These are phyloP conservation scores for Phoma sp. DNA, from an alignment of 2,329 filamentous ascomycete genomes.

Conservation along the genomic window DNA sequence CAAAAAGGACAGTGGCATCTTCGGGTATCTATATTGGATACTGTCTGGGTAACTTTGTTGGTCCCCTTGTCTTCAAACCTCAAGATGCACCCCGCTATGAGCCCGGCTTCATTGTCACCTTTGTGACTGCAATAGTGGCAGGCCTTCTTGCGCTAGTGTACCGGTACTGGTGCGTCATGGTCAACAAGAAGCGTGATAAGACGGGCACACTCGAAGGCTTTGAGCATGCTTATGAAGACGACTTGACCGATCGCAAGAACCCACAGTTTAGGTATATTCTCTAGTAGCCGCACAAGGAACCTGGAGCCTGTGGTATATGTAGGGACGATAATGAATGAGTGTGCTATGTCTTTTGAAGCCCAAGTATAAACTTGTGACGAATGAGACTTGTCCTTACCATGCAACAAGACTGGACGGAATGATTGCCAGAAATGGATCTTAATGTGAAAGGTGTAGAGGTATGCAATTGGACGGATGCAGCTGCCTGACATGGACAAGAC, in stretches of 20 bases:
- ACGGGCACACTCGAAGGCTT: constrained; percentile 55
- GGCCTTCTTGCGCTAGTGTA: constrained; percentile 53
- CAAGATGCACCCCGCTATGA: constrained; percentile 31
- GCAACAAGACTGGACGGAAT: too few species aligned
- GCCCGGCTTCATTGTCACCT: constrained; percentile 54
- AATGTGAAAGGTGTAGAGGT: too few species aligned
- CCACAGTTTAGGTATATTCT: constrained; percentile 30
- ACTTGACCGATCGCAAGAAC: constrained; percentile 53
- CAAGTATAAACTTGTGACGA: too few species aligned
- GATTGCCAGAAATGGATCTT: too few species aligned
- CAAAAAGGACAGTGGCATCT: constrained; percentile 55
- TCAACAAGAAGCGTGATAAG: constrained; percentile 54
- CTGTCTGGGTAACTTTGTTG: constrained; percentile 48
- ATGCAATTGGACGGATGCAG: too few species aligned
- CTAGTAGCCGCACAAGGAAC: too few species aligned
- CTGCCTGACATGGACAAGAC: too few species aligned
- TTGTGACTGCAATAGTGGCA: constrained; percentile 44
- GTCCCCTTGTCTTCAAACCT: constrained; percentile 41
- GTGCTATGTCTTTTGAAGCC: too few species aligned
- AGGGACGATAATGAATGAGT: too few species aligned
- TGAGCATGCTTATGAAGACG: constrained; percentile 62
- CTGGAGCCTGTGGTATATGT: too few species aligned
- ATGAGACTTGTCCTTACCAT: too few species aligned
- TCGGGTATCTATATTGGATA: constrained; percentile 60
- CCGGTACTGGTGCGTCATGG: constrained; percentile 54